Evolutionary conservation across 2,329 filamentous ascomycete species (phyloP).

Genomic region (Colletotrichum somersetense): DNA sequence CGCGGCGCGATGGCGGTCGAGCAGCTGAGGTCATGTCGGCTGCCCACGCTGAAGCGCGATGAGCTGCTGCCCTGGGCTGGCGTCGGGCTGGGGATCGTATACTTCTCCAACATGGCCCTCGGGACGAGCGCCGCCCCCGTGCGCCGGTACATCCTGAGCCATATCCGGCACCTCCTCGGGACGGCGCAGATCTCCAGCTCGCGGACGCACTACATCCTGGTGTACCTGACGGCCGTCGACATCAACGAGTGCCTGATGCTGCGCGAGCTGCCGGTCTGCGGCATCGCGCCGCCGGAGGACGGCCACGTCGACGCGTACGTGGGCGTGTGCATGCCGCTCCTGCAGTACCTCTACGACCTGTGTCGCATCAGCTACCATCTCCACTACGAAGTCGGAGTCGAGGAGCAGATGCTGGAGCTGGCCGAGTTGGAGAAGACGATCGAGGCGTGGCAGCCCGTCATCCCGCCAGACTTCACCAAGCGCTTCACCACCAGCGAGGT

Average conservation of each 20-base stretch:
- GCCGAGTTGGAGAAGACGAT: conserved; percentile 40
- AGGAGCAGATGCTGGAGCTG: conserved; percentile 30
- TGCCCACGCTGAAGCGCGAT: conserved; percentile 32
- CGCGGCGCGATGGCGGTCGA: conserved; percentile 37
- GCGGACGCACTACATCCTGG: conserved; percentile 35
- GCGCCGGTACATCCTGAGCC: conserved; percentile 35
- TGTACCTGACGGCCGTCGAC: conserved; percentile 46
- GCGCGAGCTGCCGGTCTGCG: conserved; percentile 44
- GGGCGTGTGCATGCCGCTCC: conserved; percentile 45
- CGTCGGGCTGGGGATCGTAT: conserved; percentile 28
- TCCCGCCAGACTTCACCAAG: conserved; percentile 43
- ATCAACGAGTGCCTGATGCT: conserved; percentile 45
- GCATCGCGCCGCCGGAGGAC: conserved; percentile 36
- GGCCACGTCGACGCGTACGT: conserved; percentile 46
- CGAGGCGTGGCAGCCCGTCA: conserved; percentile 44
- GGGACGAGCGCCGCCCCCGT: conserved; percentile 38
- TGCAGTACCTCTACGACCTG: conserved; percentile 47
- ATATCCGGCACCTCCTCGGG: conserved; percentile 34
- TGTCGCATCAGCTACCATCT: conserved; percentile 45
- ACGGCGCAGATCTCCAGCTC: conserved; percentile 30
- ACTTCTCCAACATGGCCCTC: conserved; percentile 40
- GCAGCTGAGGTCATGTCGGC: conserved; percentile 31
- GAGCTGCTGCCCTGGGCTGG: conserved; percentile 35
- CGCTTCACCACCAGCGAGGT: conserved; percentile 44
- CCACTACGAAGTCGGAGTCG: conserved; percentile 26